Base-by-base conservation (phyloP, 441 rosid species). In the Theobroma grandiflorum region DNA sequence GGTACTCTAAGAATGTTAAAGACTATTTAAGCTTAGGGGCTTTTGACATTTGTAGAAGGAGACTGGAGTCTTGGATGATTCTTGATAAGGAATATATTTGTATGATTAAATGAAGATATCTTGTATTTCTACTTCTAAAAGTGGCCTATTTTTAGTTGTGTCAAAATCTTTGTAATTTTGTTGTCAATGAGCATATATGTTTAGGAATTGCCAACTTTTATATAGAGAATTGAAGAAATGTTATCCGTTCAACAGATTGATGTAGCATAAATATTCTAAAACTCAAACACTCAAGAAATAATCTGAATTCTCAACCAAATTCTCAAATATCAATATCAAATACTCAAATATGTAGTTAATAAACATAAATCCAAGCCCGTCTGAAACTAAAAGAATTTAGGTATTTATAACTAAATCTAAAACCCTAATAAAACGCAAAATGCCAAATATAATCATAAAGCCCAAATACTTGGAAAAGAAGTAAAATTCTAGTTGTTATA, bases 61-160 rank as follows among this genome's bases (percentile, higher is more conserved):
- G 52, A 7, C 49, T 2, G 58, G 58, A 10, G 20, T 12, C 12
- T 47, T 50, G 11, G 58, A 71, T 7, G n/a, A 43, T 45, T 47
- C 16, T 20, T 64, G 11, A 11, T 76, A n/a, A 15, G 18, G 79
- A 5, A 15, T n/a, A 4, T 63, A 11, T 35, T 62, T 49, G 37
- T 49, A 16, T 35, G 79, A 33, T 52, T 76, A 16, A 76, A 55
- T 52, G 47, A 18, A 16, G 61, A 45, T 10, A 45, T n/a, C 26
- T 76, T 76, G 43, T 47, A 31, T 45, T 63, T 63, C 61, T 10
- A 33, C 69, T 49, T 63, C 61, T 76, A 10, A 4, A 76, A 31
- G 22, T 15, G 38, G 43, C 9, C 43, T 14, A 14, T n/a, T 31
- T 8, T 61, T 58, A 31, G 53, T 31, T 62, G 8, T 11, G 15